Evolutionary conservation across 1,139 yeast species (phyloP).

Genomic region (Blastobotrys petasosporus): DNA sequence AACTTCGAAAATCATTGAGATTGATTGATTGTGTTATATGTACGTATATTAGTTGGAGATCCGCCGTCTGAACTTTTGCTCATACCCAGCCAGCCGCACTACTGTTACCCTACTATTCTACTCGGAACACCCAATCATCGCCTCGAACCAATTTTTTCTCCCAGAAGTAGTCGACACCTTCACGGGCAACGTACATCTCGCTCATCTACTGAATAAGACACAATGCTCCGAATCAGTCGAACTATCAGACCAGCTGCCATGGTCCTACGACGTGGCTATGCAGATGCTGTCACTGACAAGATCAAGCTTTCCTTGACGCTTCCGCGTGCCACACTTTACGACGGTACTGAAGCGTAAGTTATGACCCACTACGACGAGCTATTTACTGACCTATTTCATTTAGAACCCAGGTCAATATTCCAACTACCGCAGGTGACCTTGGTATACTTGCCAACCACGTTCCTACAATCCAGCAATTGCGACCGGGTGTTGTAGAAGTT

Average conservation of each 20-base stretch:
- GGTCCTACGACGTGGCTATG: slow-evolving; percentile 68
- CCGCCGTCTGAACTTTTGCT: too few relatives aligned
- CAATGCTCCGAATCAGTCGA: slow-evolving; percentile 22
- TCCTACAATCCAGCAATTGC: slow-evolving; percentile 94
- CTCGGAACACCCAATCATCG: too few relatives aligned
- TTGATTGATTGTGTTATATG: too few relatives aligned
- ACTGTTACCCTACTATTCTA: too few relatives aligned
- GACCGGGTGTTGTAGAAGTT: slow-evolving; percentile 93
- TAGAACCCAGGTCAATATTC: slow-evolving; percentile 88
- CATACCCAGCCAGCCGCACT: too few relatives aligned
- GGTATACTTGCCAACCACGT: slow-evolving; percentile 98
- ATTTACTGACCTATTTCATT: slow-evolving; percentile 20
- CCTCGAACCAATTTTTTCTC: too few relatives aligned
- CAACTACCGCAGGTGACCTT: slow-evolving; percentile 92
- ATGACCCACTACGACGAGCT: not conserved
- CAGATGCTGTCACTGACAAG: slow-evolving; percentile 73
- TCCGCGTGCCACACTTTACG: slow-evolving; percentile 35
- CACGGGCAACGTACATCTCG: too few relatives aligned
- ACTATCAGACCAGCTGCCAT: slow-evolving; percentile 52
- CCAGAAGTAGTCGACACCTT: too few relatives aligned
- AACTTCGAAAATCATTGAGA: too few relatives aligned
- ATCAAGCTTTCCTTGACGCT: slow-evolving; percentile 86
- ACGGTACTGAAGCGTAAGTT: slow-evolving; percentile 42
- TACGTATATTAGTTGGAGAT: too few relatives aligned
- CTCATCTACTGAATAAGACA: not conserved